A percentile compares a stretch with the other conserved stretches of the same genome.
These are phyloP conservation scores for Pyrenula massariospora DNA, from an alignment of 495 filamentous ascomycete genomes.

Conservation along the genomic window DNA sequence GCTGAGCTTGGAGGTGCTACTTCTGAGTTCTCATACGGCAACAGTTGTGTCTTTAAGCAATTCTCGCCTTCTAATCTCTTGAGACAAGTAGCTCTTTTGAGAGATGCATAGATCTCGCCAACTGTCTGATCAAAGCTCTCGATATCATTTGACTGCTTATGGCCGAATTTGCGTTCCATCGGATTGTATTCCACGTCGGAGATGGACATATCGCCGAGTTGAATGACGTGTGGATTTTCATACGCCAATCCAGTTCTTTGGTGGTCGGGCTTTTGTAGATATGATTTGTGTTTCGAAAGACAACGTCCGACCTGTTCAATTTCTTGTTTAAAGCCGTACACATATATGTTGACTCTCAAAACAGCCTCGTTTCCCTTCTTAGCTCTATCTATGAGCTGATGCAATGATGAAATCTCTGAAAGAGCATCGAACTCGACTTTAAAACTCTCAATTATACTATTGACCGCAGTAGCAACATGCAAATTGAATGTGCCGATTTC, in stretches of 20 bases:
- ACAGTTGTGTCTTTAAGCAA: neutral
- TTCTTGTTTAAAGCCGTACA: neutral
- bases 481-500: neutral
- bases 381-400: neutral
- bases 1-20: neutral
- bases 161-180: neutral
- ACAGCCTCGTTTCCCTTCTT: neutral
- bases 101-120: neutral
- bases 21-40: neutral
- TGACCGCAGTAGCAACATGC: neutral
- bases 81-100: neutral
- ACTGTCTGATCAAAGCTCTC: slow-evolving; percentile 2
- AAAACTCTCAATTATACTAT: neutral
- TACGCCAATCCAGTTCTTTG: neutral
- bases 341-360: neutral
- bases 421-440: neutral
- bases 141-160: neutral
- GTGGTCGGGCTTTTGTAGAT: slow-evolving; percentile 1
- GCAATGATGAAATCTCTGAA: neutral
- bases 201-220: neutral
- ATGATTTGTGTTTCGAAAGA: slow-evolving; percentile 1
- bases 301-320: neutral
- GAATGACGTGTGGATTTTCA: slow-evolving; percentile 4
- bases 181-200: neutral
- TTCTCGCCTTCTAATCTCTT: neutral